Percentiles rank a stretch among this genome's conserved stretches.
These are phyloP conservation scores for Hemisphaericaspora lyxosophila DNA, from an alignment of 1,139 yeast species.

Conservation along the genomic window DNA sequence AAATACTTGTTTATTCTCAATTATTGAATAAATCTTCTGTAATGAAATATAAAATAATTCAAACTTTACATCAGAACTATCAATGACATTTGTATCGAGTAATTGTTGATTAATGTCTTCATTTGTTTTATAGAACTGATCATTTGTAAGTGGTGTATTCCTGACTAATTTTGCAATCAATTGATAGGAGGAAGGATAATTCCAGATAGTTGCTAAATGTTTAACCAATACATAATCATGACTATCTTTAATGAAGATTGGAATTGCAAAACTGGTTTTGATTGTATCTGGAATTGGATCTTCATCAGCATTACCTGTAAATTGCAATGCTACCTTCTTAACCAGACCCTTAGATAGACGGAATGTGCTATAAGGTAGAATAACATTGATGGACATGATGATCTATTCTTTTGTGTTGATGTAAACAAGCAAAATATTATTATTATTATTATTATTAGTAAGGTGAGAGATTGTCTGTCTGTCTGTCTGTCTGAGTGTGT, in stretches of 20 bases:
- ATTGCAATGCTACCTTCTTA: not conserved
- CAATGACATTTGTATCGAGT: constrained; percentile 21
- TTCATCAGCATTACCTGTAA: not conserved
- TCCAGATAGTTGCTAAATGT: constrained; percentile 37
- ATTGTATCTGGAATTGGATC: not conserved
- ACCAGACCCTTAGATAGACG: not conserved
- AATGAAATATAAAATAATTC: constrained; percentile 32
- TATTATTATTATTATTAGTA: no score
- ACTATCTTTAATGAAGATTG: constrained; percentile 9
- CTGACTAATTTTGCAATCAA: constrained; percentile 30
- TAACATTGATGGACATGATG: not conserved
- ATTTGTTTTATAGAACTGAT: constrained; percentile 23
- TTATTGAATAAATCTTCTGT: constrained; percentile 17
- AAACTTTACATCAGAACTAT: constrained; percentile 17
- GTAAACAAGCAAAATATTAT: not conserved
- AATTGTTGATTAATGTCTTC: constrained; percentile 24
- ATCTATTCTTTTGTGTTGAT: not conserved
- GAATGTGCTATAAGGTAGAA: not conserved
- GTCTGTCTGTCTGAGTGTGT: no score
- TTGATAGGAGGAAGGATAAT: constrained; percentile 47
- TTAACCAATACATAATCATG: constrained; percentile 27
- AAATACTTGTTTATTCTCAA: constrained; percentile 16
- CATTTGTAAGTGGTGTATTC: constrained; percentile 20
- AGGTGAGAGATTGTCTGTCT: no score
- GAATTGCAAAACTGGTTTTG: constrained; percentile 11